Evolutionary conservation across 148 eudicot genomes (phyloP).

Genomic region (Polygonum aviculare): DNA sequence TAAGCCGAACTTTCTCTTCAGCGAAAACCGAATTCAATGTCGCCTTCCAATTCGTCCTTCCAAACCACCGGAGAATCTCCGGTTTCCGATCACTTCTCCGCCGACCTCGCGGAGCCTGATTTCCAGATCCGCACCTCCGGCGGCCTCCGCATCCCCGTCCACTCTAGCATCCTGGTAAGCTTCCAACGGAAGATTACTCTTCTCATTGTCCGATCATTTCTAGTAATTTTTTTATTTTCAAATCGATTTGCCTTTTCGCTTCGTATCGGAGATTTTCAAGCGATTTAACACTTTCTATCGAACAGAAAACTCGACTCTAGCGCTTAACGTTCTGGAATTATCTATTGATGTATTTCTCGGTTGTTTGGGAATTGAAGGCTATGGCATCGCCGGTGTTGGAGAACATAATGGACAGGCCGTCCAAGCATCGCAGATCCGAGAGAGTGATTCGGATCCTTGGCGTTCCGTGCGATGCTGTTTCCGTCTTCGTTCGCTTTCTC

Average conservation of each 20-base stretch:
- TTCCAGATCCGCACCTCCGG: constrained; percentile 44
- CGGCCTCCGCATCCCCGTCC: constrained; percentile 54
- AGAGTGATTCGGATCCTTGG: constrained; percentile 49
- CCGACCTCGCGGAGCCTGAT: constrained; percentile 32
- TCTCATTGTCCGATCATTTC: not conserved
- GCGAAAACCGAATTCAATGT: constrained; percentile 10
- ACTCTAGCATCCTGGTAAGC: constrained; percentile 56
- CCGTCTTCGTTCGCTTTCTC: constrained; percentile 51
- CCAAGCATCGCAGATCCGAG: constrained; percentile 33
- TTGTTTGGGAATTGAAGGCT: constrained; percentile 30
- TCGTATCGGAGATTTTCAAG: no score
- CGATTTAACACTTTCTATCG: not conserved
- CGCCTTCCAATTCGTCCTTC: constrained; percentile 19
- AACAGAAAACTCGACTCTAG: no score
- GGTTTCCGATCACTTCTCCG: constrained; percentile 20
- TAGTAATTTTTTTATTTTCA: not conserved
- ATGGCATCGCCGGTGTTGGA: constrained; percentile 64
- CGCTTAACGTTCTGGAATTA: not conserved
- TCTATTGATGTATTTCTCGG: not conserved
- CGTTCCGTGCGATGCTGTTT: constrained; percentile 70
- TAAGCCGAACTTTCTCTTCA: not conserved
- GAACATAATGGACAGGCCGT: constrained; percentile 37
- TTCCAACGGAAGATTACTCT: not conserved
- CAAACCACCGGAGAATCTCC: not conserved
- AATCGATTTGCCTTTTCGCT: not conserved